Conservation (phyloP, 352 stramenopile genomes). For the Globisporangium polare region DNA sequence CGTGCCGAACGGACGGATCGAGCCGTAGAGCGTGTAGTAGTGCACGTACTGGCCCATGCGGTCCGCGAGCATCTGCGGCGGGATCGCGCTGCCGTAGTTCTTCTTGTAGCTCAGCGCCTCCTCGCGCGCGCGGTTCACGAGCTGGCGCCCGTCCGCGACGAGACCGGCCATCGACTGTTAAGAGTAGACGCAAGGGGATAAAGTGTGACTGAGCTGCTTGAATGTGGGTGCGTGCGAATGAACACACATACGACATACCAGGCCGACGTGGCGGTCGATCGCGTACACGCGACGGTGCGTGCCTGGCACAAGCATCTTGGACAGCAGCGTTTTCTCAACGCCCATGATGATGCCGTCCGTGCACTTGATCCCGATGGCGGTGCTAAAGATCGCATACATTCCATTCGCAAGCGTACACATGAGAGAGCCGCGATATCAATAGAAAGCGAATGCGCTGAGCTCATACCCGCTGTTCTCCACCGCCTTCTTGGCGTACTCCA, state of each 20-base stretch:
- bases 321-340: conserved; percentile 95
- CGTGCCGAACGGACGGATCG: conserved; percentile 95
- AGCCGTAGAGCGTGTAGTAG: conserved; percentile 98
- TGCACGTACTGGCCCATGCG: conserved; percentile 97
- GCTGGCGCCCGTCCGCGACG: conserved; percentile 93
- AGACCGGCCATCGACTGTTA: conserved; percentile 93
- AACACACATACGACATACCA: conserved; percentile 41
- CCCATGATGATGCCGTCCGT: conserved; percentile 97
- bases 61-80: conserved; percentile 91
- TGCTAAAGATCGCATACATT: conserved; percentile 49
- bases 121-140: conserved; percentile 94
- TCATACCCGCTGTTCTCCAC: conserved; percentile 94
- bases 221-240: not conserved
- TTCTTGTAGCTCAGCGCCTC: conserved; percentile 95
- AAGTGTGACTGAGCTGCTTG: too few relatives aligned
- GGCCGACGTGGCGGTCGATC: conserved; percentile 91
- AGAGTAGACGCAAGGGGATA: too few relatives aligned
- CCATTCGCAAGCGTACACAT: too few relatives aligned
- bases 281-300: conserved; percentile 85
- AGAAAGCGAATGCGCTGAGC: not conserved
- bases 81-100: conserved; percentile 94
- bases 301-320: conserved; percentile 90
- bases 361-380: conserved; percentile 97
- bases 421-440: too few relatives aligned
- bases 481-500: conserved; percentile 98